Evolutionary conservation across 768 basidiomycete species (phyloP), one percentile per base, ranked within the genome.

Genomic region (Psilocybe cubensis): DNA sequence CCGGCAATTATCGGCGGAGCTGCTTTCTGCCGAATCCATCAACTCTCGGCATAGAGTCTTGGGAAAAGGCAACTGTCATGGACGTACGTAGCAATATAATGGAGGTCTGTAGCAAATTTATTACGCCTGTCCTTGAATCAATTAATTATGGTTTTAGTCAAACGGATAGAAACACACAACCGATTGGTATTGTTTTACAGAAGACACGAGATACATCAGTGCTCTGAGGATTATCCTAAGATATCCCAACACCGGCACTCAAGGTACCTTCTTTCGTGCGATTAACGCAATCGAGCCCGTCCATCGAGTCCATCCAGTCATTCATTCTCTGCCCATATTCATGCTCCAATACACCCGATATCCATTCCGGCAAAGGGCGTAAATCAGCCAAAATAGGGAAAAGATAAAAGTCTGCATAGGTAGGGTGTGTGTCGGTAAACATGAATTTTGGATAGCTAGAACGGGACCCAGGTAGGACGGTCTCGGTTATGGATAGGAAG

Each of bases 341-440:
- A 12, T 38, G 35, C 10, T 57, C 40, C 21, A 56, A 56, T 1
- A 64, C 64, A 3, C 65, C 38, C 5, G 24, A 9, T 11, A 63
- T 57, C 72, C 72, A 74, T 33, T 72, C 72, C 25, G 70, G 71
- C 2, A 70, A 55, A 51, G 60, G 60, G 35, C 70, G 60, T 5
- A 74, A 59, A 42, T 74, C 73, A 3, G 68, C 68, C 1, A 74
- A 58, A 4, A 71, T 55, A 1, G 73, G 73, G 35, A 59, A 74
- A 3, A 74, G 59, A 60, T 70, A 72, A 49, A 74, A 72, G 57
- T 74, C 73, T 3, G 70, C 73, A 70, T 71, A 74, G 27, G 66
- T 74, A 2, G 62, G 64, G 2, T 58, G 35, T 5, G 35, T 4
- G n/a, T n/a, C n/a, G 8, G 35, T 14, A 3, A 38, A 38, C n/a